phyloP scores from a whole-genome alignment of 2,329 filamentous ascomycete genomes.

The Podosphaera aphanis region DNA sequence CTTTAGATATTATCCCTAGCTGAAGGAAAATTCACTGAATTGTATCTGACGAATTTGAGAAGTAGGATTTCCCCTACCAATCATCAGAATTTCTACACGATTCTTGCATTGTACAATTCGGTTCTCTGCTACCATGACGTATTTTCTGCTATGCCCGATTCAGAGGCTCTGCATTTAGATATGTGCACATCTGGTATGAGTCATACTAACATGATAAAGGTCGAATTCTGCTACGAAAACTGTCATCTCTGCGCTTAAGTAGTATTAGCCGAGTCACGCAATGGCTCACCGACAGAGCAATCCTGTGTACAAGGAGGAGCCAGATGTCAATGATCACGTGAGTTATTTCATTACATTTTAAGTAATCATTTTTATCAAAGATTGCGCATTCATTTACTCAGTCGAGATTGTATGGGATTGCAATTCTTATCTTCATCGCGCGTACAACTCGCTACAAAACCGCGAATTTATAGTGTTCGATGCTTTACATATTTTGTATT shows the following conservation, averaged over 20 bases:
- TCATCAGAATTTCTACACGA: no score
- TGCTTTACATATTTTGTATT: not conserved
- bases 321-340: constrained; percentile 21
- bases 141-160: no score
- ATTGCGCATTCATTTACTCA: not conserved
- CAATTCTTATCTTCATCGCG: not conserved
- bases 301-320: constrained; percentile 23
- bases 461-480: not conserved
- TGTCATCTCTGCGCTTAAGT: not conserved
- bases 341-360: constrained; percentile 14
- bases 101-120: no score
- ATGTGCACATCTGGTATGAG: not conserved
- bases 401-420: no score
- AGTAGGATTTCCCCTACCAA: no score
- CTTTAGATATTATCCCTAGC: no score
- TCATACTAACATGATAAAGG: no score
- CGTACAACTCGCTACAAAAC: no score
- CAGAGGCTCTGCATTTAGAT: no score
- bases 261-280: not conserved
- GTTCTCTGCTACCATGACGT: no score
- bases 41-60: no score
- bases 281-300: constrained; percentile 15
- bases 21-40: no score
- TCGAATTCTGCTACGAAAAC: not conserved
- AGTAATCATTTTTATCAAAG: not conserved